phyloP scores from a whole-genome alignment of 805 yeast genomes.

The Babjeviella inositovora region DNA sequence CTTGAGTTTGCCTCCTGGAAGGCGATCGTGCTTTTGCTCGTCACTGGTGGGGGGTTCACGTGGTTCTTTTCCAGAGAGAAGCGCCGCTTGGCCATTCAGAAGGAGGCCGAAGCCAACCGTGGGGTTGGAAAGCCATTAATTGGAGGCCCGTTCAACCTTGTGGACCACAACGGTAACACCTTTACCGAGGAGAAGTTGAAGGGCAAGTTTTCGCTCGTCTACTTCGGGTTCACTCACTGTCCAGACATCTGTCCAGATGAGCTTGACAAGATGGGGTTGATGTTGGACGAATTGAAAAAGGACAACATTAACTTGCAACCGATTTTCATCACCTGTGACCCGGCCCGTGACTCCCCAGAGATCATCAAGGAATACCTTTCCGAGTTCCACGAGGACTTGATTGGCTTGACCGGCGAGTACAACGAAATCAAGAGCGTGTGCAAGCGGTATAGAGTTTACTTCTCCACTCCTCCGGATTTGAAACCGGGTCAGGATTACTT shows the following conservation, averaged over 20 bases:
- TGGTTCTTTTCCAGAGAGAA: conserved; percentile 65
- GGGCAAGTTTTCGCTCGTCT: conserved; percentile 72
- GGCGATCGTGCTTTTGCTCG: conserved; percentile 50
- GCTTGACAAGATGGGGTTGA: conserved; percentile 75
- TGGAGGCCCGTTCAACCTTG: conserved; percentile 76
- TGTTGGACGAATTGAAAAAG: conserved; percentile 42
- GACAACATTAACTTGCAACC: conserved; percentile 60
- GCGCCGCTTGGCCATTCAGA: conserved; percentile 54
- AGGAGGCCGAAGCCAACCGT: conserved; percentile 71
- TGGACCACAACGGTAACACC: conserved; percentile 50
- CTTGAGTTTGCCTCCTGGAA: conserved; percentile 79
- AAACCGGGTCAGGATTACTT: conserved; percentile 93
- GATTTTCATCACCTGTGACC: conserved; percentile 90
- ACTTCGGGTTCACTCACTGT: conserved; percentile 94
- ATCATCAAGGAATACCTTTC: conserved; percentile 66
- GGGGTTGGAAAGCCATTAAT: conserved; percentile 86
- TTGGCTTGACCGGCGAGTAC: conserved; percentile 86
- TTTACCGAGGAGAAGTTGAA: conserved; percentile 69
- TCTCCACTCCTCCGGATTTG: conserved; percentile 90
- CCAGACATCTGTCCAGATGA: conserved; percentile 99
- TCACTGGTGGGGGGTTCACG: conserved; percentile 58
- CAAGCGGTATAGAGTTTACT: conserved; percentile 84
- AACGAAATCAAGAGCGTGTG: conserved; percentile 75
- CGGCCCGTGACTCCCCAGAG: conserved; percentile 84
- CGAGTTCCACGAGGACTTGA: conserved; percentile 81